A percentile compares a stretch with the other conserved stretches of the same genome.
phyloP scores from a whole-genome alignment of 139 green algal genomes.

The Micractinium sp. region DNA sequence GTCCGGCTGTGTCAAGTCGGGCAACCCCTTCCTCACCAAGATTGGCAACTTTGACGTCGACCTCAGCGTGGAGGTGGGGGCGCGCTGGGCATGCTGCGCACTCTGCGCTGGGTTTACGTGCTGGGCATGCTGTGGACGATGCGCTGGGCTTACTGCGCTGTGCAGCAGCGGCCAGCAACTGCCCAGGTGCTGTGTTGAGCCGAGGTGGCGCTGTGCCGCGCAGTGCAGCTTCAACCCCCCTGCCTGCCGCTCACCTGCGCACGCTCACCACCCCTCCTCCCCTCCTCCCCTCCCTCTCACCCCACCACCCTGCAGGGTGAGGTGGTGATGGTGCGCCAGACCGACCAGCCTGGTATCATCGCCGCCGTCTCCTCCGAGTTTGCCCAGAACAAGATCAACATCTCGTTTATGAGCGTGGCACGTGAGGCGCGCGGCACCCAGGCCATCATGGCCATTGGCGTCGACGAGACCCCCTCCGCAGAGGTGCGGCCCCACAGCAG shows the following conservation, averaged over 20 bases:
- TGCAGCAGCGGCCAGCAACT: not conserved
- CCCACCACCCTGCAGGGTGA: slow-evolving; percentile 55
- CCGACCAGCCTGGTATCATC: slow-evolving; percentile 95
- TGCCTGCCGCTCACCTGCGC: not conserved
- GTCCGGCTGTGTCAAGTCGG: slow-evolving; percentile 73
- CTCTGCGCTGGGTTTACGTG: no score
- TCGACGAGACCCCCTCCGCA: slow-evolving; percentile 74
- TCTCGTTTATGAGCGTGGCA: slow-evolving; percentile 94
- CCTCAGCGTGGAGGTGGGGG: slow-evolving; percentile 55
- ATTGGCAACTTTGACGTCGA: slow-evolving; percentile 93
- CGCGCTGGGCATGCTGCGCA: not conserved
- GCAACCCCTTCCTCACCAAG: slow-evolving; percentile 81
- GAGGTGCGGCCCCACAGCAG: no score
- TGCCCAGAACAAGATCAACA: slow-evolving; percentile 83
- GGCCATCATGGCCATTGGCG: slow-evolving; percentile 95
- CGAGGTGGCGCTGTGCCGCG: not conserved
- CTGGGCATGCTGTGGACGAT: no score
- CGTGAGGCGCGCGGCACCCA: slow-evolving; percentile 49
- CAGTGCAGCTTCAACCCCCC: no score
- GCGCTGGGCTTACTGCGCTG: not conserved
- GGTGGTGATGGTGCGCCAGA: slow-evolving; percentile 82
- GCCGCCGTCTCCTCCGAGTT: slow-evolving; percentile 79
- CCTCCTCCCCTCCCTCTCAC: not conserved
- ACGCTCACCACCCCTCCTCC: not conserved
- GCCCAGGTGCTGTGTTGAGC: no score